Evolutionary conservation across 164 flowering plant genomes (phyloP).

Genomic region (Macadamia tetraphylla): DNA sequence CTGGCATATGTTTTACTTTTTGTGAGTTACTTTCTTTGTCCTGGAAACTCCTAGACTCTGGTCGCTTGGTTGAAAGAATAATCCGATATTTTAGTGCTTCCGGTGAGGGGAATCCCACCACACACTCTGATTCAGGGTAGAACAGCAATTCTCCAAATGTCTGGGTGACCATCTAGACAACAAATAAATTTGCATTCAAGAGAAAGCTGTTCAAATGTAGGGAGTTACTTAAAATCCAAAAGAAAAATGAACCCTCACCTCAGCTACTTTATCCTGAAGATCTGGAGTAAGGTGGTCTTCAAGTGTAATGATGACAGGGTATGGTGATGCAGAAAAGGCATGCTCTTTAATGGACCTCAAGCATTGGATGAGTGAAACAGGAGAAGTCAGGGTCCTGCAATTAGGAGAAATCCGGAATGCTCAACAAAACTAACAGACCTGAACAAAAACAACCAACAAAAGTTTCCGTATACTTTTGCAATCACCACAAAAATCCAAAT

Average conservation of each 20-base stretch:
- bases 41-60: conserved; percentile 32
- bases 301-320: conserved; percentile 53
- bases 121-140: conserved; percentile 44
- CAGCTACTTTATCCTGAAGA: conserved; percentile 55
- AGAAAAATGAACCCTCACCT: conserved; percentile 23
- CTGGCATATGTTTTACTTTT: conserved; percentile 25
- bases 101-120: conserved; percentile 71
- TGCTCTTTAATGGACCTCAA: conserved; percentile 48
- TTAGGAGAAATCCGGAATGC: background rate
- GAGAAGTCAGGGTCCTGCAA: conserved; percentile 51
- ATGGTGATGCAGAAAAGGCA: conserved; percentile 51
- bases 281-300: conserved; percentile 60
- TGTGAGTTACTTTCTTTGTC: conserved; percentile 22
- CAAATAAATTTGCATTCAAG: background rate
- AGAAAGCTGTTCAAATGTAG: background rate
- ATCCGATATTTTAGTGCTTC: conserved; percentile 58
- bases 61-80: conserved; percentile 85
- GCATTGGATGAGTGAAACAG: conserved; percentile 50
- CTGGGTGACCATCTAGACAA: conserved; percentile 55
- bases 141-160: conserved; percentile 66
- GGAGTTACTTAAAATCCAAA: background rate
- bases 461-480: too few species aligned
- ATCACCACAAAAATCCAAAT: too few species aligned
- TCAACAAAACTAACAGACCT: background rate
- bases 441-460: too few species aligned